Percentiles rank a stretch among this genome's conserved stretches.
Conservation (phyloP, 2,329 filamentous ascomycete genomes). For the Nigrograna mackinnonii region DNA sequence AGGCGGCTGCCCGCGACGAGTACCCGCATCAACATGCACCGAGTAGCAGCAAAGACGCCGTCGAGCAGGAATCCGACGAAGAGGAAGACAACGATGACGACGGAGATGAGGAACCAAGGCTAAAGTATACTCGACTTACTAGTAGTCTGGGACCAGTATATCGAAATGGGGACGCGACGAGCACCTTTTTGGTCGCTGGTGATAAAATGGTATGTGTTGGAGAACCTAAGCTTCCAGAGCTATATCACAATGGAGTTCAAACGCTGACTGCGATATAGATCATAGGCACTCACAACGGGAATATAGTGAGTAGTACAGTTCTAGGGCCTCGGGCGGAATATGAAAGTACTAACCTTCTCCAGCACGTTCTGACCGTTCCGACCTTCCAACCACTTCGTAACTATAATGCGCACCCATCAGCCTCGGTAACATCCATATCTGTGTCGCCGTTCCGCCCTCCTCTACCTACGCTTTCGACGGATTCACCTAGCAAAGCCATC, state of each 20-base stretch:
- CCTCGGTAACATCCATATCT: conserved; percentile 86
- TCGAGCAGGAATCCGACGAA: conserved; percentile 55
- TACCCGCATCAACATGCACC: conserved; percentile 20
- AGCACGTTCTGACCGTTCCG: conserved; percentile 87
- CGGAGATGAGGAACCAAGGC: conserved; percentile 88
- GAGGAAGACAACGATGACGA: conserved; percentile 81
- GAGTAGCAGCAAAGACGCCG: conserved; percentile 23
- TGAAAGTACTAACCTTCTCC: conserved; percentile 3
- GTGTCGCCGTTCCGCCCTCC: conserved; percentile 80
- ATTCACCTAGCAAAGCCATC: conserved; percentile 19
- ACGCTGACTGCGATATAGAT: conserved; percentile 60
- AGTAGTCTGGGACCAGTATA: conserved; percentile 80
- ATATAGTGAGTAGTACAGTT: conserved; percentile 87
- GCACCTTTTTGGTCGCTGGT: conserved; percentile 83
- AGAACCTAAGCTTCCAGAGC: conserved; percentile 12
- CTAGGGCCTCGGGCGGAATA: too few species aligned
- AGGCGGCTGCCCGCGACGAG: conserved; percentile 55
- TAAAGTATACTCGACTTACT: conserved; percentile 91
- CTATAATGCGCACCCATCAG: conserved; percentile 84
- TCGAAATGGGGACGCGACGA: conserved; percentile 93
- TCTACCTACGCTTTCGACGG: conserved; percentile 39
- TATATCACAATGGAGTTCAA: conserved; percentile 69
- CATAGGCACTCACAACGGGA: conserved; percentile 93
- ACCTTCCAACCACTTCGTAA: conserved; percentile 79
- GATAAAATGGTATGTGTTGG: conserved; percentile 83